These are phyloP conservation scores for Zygosaccharomyces pseudobailii DNA, from an alignment of 1,139 yeast species.

Conservation along the genomic window DNA sequence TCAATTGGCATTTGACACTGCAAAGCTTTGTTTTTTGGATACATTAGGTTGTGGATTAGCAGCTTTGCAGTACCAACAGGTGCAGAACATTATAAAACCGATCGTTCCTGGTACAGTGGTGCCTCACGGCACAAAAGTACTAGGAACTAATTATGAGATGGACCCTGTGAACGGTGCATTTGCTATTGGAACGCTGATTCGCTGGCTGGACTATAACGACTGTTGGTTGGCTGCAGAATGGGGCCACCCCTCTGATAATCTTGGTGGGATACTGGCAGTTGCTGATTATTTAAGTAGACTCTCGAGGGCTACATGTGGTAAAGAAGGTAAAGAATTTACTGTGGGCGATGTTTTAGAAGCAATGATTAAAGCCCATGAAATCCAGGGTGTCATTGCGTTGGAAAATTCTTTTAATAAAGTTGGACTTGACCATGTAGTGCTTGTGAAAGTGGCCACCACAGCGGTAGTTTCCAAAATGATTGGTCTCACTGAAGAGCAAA, in stretches of 20 bases:
- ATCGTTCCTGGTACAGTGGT: slow-evolving; percentile 52
- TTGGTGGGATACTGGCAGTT: slow-evolving; percentile 55
- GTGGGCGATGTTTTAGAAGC: slow-evolving; percentile 47
- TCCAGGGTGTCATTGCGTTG: slow-evolving; percentile 53
- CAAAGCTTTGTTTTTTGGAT: slow-evolving; percentile 49
- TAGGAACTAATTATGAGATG: slow-evolving; percentile 47
- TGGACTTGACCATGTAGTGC: slow-evolving; percentile 56
- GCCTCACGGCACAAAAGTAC: slow-evolving; percentile 50
- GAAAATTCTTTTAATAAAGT: slow-evolving; percentile 56
- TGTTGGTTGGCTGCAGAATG: slow-evolving; percentile 65
- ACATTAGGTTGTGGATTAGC: slow-evolving; percentile 60
- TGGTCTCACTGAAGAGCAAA: slow-evolving; percentile 46
- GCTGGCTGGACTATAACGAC: slow-evolving; percentile 59
- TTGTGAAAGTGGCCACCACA: slow-evolving; percentile 58
- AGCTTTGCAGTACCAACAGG: slow-evolving; percentile 50
- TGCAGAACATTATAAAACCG: slow-evolving; percentile 47
- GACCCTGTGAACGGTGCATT: slow-evolving; percentile 58
- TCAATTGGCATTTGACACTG: slow-evolving; percentile 47
- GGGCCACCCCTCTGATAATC: slow-evolving; percentile 61
- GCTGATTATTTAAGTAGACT: slow-evolving; percentile 52
- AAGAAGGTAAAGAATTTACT: slow-evolving; percentile 41
- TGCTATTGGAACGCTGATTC: slow-evolving; percentile 50
- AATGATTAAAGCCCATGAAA: slow-evolving; percentile 60
- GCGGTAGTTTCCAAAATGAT: slow-evolving; percentile 54
- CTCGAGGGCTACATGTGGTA: slow-evolving; percentile 39